A percentile compares a stretch with the other conserved stretches of the same genome.
Conservation (phyloP, 2,329 filamentous ascomycete species). For the Cercospora nicotianae region DNA sequence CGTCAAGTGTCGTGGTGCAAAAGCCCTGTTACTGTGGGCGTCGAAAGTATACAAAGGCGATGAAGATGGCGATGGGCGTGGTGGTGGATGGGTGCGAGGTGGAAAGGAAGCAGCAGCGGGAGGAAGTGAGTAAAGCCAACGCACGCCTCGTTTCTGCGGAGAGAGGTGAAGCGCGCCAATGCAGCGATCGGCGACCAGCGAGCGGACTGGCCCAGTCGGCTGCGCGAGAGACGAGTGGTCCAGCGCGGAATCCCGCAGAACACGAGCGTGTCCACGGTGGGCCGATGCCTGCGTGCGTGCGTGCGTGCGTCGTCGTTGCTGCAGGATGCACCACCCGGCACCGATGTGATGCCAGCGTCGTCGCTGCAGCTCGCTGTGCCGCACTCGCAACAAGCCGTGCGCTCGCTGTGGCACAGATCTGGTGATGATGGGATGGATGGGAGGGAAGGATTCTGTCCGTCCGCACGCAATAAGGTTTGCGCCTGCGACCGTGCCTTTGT, state of each 20-base stretch:
- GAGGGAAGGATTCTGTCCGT: background rate
- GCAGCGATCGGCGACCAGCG: slow-evolving; percentile 18
- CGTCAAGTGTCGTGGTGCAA: background rate
- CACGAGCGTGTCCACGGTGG: background rate
- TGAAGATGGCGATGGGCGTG: slow-evolving; percentile 3
- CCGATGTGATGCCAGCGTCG: background rate
- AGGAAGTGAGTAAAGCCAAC: slow-evolving; percentile 18
- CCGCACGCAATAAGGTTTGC: slow-evolving; percentile 1
- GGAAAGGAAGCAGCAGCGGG: slow-evolving; percentile 4
- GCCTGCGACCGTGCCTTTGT: slow-evolving; percentile 11
- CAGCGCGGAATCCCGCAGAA: background rate
- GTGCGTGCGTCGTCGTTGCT: background rate
- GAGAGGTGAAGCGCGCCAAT: slow-evolving; percentile 17
- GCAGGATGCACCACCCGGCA: background rate
- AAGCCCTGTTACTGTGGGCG: background rate
- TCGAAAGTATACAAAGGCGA: slow-evolving; percentile 3
- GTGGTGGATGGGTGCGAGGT: slow-evolving; percentile 1
- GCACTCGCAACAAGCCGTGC: background rate
- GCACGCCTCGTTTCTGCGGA: slow-evolving; percentile 24
- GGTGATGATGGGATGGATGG: background rate
- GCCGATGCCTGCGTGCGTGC: too few species aligned
- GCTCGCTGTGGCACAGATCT: background rate
- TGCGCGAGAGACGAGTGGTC: slow-evolving; percentile 9
- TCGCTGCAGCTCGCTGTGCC: background rate
- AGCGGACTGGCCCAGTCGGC: slow-evolving; percentile 12